Evolutionary conservation across 2,329 filamentous ascomycete species (phyloP).

Genomic region (Cercospora janseana): DNA sequence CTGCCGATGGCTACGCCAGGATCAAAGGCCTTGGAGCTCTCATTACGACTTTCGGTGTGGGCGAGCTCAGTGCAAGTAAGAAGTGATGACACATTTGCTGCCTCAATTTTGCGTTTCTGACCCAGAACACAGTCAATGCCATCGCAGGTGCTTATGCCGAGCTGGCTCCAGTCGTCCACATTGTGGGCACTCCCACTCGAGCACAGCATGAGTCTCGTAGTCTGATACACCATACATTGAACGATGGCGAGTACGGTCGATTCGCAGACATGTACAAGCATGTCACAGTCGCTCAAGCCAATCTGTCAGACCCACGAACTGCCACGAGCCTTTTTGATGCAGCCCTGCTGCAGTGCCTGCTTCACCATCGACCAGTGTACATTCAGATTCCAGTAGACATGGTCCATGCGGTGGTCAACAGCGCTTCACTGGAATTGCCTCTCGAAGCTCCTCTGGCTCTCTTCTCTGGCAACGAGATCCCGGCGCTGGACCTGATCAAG

Average conservation of each 20-base stretch:
- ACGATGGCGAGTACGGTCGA: slow-evolving; percentile 19
- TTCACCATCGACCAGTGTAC: slow-evolving; percentile 19
- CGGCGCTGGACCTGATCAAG: slow-evolving; percentile 36
- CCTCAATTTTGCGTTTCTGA: neutral
- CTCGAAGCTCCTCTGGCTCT: slow-evolving; percentile 34
- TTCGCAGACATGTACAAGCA: slow-evolving; percentile 22
- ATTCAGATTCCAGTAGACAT: slow-evolving; percentile 19
- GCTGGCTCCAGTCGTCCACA: slow-evolving; percentile 46
- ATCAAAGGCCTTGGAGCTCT: slow-evolving; percentile 41
- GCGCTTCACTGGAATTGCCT: slow-evolving; percentile 27
- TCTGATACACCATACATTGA: slow-evolving; percentile 12
- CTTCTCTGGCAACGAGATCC: slow-evolving; percentile 40
- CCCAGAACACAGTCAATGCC: slow-evolving; percentile 42
- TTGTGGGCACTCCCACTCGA: slow-evolving; percentile 36
- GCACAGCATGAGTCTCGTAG: slow-evolving; percentile 6
- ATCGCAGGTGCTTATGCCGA: slow-evolving; percentile 47
- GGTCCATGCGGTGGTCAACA: slow-evolving; percentile 33
- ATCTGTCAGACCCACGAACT: slow-evolving; percentile 19
- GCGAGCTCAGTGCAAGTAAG: slow-evolving; percentile 45
- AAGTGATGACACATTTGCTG: no score
- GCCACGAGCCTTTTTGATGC: slow-evolving; percentile 13
- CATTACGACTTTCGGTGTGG: slow-evolving; percentile 62
- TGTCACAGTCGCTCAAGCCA: slow-evolving; percentile 23
- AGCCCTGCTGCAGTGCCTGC: slow-evolving; percentile 15
- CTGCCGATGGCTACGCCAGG: slow-evolving; percentile 19